Evolutionary conservation across 352 stramenopile genomes (phyloP).

Genomic region (Thraustochytrium striatum): DNA sequence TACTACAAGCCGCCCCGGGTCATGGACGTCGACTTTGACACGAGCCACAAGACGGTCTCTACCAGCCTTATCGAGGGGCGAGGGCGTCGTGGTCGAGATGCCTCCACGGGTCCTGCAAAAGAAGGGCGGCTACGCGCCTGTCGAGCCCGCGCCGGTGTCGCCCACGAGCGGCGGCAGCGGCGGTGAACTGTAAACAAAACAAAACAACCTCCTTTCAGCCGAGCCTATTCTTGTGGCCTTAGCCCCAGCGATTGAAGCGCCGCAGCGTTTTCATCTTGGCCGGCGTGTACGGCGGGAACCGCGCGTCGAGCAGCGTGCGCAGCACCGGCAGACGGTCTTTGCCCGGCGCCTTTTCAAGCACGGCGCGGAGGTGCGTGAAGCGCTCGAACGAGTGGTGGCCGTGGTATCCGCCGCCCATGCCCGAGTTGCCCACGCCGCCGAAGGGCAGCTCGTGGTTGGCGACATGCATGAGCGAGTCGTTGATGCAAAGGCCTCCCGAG

Average conservation of each 20-base stretch:
- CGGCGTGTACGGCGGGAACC: slow-evolving; percentile 33
- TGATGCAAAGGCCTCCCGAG: slow-evolving; percentile 63
- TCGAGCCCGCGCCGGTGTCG: too few relatives aligned
- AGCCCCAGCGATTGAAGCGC: too few relatives aligned
- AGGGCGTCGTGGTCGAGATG: too few relatives aligned
- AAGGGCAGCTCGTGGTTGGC: slow-evolving; percentile 64
- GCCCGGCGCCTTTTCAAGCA: background rate
- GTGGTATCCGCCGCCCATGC: slow-evolving; percentile 70
- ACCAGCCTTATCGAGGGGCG: too few relatives aligned
- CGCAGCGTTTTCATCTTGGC: background rate
- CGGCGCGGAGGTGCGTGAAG: slow-evolving; percentile 44
- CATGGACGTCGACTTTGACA: slow-evolving; percentile 43
- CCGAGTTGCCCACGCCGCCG: slow-evolving; percentile 71
- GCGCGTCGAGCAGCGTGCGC: slow-evolving; percentile 11
- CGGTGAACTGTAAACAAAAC: too few relatives aligned
- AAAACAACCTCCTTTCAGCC: too few relatives aligned
- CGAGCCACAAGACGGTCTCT: too few relatives aligned
- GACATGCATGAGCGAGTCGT: slow-evolving; percentile 67
- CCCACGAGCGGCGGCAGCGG: too few relatives aligned
- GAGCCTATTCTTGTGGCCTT: too few relatives aligned
- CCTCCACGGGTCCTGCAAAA: too few relatives aligned
- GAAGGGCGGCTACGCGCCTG: too few relatives aligned
- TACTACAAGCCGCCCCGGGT: background rate
- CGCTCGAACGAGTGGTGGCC: slow-evolving; percentile 12
- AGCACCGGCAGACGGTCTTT: background rate